Conservation (phyloP, 768 basidiomycete species). For the Lactarius sanguifluus region DNA sequence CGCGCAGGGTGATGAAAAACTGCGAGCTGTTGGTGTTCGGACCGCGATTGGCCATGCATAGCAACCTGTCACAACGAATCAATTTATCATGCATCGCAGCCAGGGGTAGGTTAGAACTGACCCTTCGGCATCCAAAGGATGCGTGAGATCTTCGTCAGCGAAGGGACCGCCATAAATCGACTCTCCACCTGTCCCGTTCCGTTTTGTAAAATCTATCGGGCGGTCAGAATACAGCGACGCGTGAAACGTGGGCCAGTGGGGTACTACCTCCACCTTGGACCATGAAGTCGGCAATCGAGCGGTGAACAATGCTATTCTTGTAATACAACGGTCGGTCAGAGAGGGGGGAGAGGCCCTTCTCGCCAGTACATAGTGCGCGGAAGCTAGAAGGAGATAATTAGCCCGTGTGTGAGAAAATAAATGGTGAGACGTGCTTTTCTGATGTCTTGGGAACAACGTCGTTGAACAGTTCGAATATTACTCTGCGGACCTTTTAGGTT, state of each 20-base stretch:
- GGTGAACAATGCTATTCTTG: conserved; percentile 75
- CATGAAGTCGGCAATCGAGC: conserved; percentile 80
- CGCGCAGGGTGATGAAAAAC: conserved; percentile 81
- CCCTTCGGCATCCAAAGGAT: conserved; percentile 64
- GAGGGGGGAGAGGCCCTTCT: conserved; percentile 66
- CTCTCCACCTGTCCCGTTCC: conserved; percentile 79
- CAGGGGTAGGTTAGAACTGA: conserved; percentile 30
- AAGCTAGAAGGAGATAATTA: conserved; percentile 53
- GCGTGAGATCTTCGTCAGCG: conserved; percentile 70
- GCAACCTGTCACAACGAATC: conserved; percentile 43
- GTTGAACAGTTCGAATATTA: conserved; percentile 74
- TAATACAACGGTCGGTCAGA: conserved; percentile 76
- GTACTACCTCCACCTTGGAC: conserved; percentile 71
- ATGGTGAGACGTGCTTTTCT: conserved; percentile 62
- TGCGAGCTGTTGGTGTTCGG: conserved; percentile 85
- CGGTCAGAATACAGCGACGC: not conserved
- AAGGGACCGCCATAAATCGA: conserved; percentile 79
- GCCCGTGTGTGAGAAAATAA: conserved; percentile 8
- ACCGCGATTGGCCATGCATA: conserved; percentile 91
- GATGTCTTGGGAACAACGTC: conserved; percentile 72
- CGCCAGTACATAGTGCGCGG: conserved; percentile 82
- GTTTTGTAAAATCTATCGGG: conserved; percentile 68
- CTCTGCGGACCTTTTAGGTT: conserved; percentile 40
- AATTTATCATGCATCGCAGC: not conserved
- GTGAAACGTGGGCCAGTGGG: conserved; percentile 8